These are phyloP conservation scores for Gastrolobium villosum DNA, from an alignment of 306 rosid genomes.

Conservation along the genomic window DNA sequence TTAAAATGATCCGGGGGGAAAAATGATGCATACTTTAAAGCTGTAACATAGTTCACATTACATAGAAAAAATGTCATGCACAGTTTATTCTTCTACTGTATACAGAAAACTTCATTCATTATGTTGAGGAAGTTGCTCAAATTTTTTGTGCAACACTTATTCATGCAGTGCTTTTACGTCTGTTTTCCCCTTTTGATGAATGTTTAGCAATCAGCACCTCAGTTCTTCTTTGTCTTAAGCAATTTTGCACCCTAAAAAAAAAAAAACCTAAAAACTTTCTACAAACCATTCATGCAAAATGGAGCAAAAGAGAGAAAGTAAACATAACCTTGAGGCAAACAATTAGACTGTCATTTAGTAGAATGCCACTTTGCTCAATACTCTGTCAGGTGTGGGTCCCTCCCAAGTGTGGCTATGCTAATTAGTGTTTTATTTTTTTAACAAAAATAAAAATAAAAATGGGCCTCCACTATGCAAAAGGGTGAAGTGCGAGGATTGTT, in stretches of 20 bases:
- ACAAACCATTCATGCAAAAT: neutral
- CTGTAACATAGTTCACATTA: slow-evolving; percentile 43
- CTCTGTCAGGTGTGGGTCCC: too few relatives aligned
- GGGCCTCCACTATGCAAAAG: too few relatives aligned
- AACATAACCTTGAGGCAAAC: neutral
- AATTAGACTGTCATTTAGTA: neutral
- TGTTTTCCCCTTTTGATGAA: slow-evolving; percentile 15
- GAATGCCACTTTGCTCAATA: neutral
- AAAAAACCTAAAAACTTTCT: neutral
- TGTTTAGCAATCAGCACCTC: neutral
- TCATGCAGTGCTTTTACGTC: neutral
- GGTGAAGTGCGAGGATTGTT: too few relatives aligned
- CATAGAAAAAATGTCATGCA: slow-evolving; percentile 40
- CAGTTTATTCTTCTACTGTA: slow-evolving; percentile 58
- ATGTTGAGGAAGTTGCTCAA: slow-evolving; percentile 41
- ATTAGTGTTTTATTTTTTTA: too few relatives aligned
- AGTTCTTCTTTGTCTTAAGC: slow-evolving; percentile 5
- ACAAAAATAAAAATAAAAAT: too few relatives aligned
- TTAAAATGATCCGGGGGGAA: neutral
- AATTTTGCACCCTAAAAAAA: neutral
- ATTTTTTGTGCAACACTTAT: slow-evolving; percentile 36
- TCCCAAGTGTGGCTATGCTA: too few relatives aligned
- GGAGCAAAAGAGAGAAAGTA: slow-evolving; percentile 3
- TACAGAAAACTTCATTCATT: slow-evolving; percentile 58
- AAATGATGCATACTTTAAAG: slow-evolving; percentile 45